Conservation (phyloP, 495 filamentous ascomycete species). For the Chaetomium cochliodes region DNA sequence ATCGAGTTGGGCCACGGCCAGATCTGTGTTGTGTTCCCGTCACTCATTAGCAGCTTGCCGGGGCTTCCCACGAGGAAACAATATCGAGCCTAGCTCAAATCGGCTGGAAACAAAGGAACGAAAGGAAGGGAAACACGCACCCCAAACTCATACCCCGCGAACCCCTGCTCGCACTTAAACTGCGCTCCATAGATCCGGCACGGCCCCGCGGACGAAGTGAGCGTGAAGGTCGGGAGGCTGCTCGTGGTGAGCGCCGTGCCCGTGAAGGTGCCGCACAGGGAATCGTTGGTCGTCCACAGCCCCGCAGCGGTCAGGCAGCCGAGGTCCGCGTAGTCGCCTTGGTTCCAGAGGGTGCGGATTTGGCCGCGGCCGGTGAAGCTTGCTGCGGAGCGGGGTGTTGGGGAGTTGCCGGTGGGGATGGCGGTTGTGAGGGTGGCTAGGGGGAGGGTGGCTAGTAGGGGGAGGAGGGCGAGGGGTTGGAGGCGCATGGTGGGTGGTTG, state of each 20-base stretch:
- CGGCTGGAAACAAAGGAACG: neutral
- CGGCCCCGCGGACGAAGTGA: conserved; percentile 15
- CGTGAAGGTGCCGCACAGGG: conserved; percentile 24
- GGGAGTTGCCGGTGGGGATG: neutral
- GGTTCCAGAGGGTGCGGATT: conserved; percentile 26
- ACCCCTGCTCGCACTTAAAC: conserved; percentile 21
- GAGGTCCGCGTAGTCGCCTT: conserved; percentile 27
- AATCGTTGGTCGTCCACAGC: conserved; percentile 28
- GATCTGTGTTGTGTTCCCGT: conserved; percentile 6
- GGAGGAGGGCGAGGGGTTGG: neutral
- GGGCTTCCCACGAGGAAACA: too few relatives aligned
- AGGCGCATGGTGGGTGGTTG: neutral
- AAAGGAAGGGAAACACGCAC: conserved; percentile 16
- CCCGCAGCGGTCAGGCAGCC: conserved; percentile 30
- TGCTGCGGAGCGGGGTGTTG: neutral
- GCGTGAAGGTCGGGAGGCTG: conserved; percentile 10
- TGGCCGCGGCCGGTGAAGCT: conserved; percentile 28
- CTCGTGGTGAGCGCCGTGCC: conserved; percentile 4
- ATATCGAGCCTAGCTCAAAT: too few relatives aligned
- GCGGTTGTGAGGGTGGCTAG: neutral
- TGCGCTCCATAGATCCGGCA: conserved; percentile 22
- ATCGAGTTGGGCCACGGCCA: conserved; percentile 31
- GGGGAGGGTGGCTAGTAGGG: neutral
- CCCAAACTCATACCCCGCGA: conserved; percentile 21
- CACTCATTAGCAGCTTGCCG: too few relatives aligned